These are phyloP conservation scores for Citrus cavaleriei DNA, from an alignment of 345 rosid genomes.

Conservation along the genomic window DNA sequence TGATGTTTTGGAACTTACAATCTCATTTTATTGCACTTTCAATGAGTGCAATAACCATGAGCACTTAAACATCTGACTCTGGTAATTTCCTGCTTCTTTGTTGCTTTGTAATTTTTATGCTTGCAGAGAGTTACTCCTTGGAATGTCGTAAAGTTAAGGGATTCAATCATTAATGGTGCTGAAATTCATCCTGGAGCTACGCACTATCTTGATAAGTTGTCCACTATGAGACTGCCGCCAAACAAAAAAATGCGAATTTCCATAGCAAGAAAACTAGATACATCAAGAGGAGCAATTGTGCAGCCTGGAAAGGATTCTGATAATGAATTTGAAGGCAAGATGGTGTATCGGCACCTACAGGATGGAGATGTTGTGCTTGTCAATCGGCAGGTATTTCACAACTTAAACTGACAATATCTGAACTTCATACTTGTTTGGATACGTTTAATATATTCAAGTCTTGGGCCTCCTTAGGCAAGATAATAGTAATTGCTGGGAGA, in stretches of 20 bases:
- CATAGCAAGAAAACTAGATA: constrained; percentile 68
- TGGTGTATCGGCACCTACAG: constrained; percentile 78
- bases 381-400: constrained; percentile 75
- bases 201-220: constrained; percentile 68
- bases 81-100: constrained; percentile 1
- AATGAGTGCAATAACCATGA: neutral
- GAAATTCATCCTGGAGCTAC: constrained; percentile 91
- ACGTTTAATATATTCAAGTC: neutral
- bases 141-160: constrained; percentile 69
- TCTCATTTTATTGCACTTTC: neutral
- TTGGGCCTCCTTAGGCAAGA: neutral
- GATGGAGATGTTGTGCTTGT: constrained; percentile 96
- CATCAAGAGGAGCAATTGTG: constrained; percentile 66
- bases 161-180: constrained; percentile 81
- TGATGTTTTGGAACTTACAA: neutral
- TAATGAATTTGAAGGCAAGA: constrained; percentile 69
- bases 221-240: constrained; percentile 48
- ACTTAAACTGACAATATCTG: neutral
- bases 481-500: neutral
- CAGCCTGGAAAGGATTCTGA: constrained; percentile 62
- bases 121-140: constrained; percentile 89
- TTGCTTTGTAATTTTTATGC: constrained; percentile 9
- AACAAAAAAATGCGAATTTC: constrained; percentile 53
- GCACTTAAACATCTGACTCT: neutral
- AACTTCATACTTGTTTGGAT: neutral